These are phyloP conservation scores for Penicillium olsonii DNA, from an alignment of 2,329 filamentous ascomycete genomes.

Conservation along the genomic window DNA sequence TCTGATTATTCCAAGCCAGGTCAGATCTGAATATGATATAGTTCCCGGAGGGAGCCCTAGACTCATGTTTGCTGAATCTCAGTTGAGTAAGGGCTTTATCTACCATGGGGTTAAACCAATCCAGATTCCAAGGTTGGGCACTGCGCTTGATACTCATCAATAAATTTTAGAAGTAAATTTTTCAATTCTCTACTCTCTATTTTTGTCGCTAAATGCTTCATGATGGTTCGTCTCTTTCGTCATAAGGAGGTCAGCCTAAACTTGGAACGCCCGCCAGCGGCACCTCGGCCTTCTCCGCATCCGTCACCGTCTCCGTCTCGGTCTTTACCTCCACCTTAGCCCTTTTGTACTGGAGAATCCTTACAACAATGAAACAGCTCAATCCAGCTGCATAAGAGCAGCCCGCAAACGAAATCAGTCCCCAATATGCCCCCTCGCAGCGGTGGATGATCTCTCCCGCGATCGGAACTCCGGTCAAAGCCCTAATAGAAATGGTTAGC, in stretches of 20 bases:
- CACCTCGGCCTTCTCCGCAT: conserved; percentile 1
- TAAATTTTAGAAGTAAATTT: too few relatives aligned
- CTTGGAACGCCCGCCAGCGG: too few relatives aligned
- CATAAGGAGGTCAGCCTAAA: conserved; percentile 10
- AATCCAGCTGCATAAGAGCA: conserved; percentile 18
- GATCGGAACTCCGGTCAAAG: conserved; percentile 30
- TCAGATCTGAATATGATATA: too few relatives aligned
- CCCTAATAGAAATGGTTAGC: conserved; percentile 14
- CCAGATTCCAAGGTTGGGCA: too few relatives aligned
- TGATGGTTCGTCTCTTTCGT: background rate
- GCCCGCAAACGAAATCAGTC: conserved; percentile 23
- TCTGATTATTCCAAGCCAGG: too few relatives aligned
- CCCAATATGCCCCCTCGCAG: conserved; percentile 31
- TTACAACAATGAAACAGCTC: conserved; percentile 13
- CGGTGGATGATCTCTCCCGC: conserved; percentile 31
- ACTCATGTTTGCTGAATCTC: too few relatives aligned
- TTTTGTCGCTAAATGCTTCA: background rate
- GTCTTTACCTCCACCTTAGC: conserved; percentile 1
- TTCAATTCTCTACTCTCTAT: too few relatives aligned
- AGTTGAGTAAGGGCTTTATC: too few relatives aligned
- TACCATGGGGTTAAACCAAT: too few relatives aligned
- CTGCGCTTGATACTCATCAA: too few relatives aligned
- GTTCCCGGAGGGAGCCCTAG: too few relatives aligned
- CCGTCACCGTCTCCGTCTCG: background rate
- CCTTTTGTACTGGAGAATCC: conserved; percentile 7